Percentiles rank a stretch among this genome's conserved stretches.
Conservation (phyloP, 257 asterid genomes). For the Solanum paucissectum region DNA sequence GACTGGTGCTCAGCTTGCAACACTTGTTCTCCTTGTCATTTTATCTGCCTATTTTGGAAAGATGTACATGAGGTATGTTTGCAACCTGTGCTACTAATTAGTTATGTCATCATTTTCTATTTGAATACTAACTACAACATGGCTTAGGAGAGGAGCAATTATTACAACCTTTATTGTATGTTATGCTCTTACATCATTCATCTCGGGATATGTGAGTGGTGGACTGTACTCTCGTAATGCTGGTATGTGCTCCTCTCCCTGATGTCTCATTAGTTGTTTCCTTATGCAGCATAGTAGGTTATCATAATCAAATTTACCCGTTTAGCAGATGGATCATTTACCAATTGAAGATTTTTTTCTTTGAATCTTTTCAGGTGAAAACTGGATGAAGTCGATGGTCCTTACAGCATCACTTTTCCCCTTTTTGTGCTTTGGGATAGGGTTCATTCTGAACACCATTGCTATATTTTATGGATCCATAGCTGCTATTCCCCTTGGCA, state of each 20-base stretch:
- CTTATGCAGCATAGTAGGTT: background rate
- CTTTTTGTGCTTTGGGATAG: slow-evolving; percentile 58
- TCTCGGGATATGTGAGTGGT: slow-evolving; percentile 77
- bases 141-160: slow-evolving; percentile 78
- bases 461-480: slow-evolving; percentile 74
- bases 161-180: slow-evolving; percentile 60
- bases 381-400: slow-evolving; percentile 69
- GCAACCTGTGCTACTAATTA: background rate
- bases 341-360: background rate
- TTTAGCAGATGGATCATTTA: background rate
- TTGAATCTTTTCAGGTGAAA: slow-evolving; percentile 45
- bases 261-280: background rate
- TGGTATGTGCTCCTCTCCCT: slow-evolving; percentile 35
- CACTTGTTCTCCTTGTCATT: slow-evolving; percentile 64
- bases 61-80: slow-evolving; percentile 65
- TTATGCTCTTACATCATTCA: slow-evolving; percentile 74
- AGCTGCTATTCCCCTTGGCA: slow-evolving; percentile 70
- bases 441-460: slow-evolving; percentile 51
- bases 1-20: slow-evolving; percentile 78
- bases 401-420: slow-evolving; percentile 86
- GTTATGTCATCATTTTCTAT: background rate
- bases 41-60: slow-evolving; percentile 53
- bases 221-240: slow-evolving; percentile 70
- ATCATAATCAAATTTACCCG: background rate
- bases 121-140: background rate